Evolutionary conservation across 1,139 yeast genomes (phyloP).

Genomic region (Scheffersomyces insectosa): DNA sequence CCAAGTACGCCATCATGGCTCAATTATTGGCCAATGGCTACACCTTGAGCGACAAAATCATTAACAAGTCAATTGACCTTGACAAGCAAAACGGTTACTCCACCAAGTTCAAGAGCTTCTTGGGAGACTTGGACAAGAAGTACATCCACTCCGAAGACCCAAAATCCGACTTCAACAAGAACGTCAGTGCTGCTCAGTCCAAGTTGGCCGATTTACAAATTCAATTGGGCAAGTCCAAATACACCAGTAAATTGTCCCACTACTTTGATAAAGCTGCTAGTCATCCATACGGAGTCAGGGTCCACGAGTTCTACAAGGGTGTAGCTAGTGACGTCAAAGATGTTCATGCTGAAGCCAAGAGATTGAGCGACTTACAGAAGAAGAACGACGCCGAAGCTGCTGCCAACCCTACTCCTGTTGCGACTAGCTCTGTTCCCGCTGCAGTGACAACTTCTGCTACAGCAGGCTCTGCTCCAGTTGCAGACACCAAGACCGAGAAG

Average conservation of each 20-base stretch:
- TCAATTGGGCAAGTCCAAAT: conserved; percentile 15
- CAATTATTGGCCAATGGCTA: conserved; percentile 76
- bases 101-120: conserved; percentile 54
- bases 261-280: conserved; percentile 52
- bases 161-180: conserved; percentile 23
- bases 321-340: conserved; percentile 58
- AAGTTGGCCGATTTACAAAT: conserved; percentile 10
- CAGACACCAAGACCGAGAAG: too few relatives aligned
- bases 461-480: too few relatives aligned
- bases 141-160: conserved; percentile 60
- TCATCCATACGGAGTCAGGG: conserved; percentile 48
- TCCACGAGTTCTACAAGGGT: conserved; percentile 52
- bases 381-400: conserved; percentile 12
- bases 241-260: conserved; percentile 33
- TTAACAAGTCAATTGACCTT: conserved; percentile 58
- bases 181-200: conserved; percentile 10
- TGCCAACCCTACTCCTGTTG: neutral
- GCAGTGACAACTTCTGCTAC: too few relatives aligned
- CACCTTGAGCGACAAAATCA: conserved; percentile 59
- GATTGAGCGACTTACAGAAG: conserved; percentile 63
- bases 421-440: neutral
- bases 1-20: conserved; percentile 73
- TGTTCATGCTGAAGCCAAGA: conserved; percentile 72
- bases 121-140: conserved; percentile 56
- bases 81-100: conserved; percentile 69